Evolutionary conservation across 495 filamentous ascomycete species (phyloP).

Genomic region (Wilcoxina mikolae): DNA sequence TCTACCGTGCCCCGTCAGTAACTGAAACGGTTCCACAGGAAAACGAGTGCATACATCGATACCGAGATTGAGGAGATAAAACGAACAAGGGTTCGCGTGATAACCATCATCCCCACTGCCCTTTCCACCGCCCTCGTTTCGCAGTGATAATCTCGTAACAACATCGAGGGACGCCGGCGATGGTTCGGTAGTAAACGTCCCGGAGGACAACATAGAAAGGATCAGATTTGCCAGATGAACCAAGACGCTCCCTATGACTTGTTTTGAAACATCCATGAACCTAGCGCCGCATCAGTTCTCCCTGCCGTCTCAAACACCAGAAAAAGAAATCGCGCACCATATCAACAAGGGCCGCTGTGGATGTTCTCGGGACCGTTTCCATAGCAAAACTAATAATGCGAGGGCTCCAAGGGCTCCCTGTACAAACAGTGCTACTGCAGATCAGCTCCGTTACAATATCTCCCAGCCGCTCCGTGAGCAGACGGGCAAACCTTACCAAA

Average conservation of each 20-base stretch:
- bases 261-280: constrained; percentile 90
- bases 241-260: constrained; percentile 86
- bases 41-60: constrained; percentile 63
- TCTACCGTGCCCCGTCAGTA: constrained; percentile 38
- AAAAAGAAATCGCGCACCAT: constrained; percentile 38
- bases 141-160: background rate
- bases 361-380: constrained; percentile 80
- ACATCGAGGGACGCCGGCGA: constrained; percentile 29
- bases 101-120: constrained; percentile 38
- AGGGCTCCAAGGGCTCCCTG: constrained; percentile 76
- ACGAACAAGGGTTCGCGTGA: constrained; percentile 85
- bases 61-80: constrained; percentile 81
- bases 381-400: constrained; percentile 73
- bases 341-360: constrained; percentile 85
- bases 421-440: constrained; percentile 51
- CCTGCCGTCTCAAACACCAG: background rate
- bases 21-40: background rate
- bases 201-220: constrained; percentile 88
- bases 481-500: constrained; percentile 18
- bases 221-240: constrained; percentile 82
- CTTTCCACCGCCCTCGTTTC: background rate
- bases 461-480: constrained; percentile 1
- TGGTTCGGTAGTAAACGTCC: constrained; percentile 46
- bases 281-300: constrained; percentile 8
- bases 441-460: background rate